Percentiles rank a stretch among this genome's conserved stretches.
Conservation (phyloP, 2,329 filamentous ascomycete genomes). For the Exophiala phaeomuriformis region DNA sequence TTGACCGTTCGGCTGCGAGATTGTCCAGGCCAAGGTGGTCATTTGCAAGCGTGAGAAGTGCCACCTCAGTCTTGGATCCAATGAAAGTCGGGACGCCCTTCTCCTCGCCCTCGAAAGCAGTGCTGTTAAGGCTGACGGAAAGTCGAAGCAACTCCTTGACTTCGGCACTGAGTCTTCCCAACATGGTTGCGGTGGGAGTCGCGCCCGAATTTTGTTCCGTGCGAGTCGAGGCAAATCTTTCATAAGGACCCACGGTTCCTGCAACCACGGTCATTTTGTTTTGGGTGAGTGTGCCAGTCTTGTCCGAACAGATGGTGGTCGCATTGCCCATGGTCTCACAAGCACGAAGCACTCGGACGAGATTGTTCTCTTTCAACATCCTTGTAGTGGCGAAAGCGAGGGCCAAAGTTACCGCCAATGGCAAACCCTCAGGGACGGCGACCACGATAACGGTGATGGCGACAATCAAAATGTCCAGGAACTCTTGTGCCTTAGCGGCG, state of each 20-base stretch:
- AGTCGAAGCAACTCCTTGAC: conserved; percentile 35
- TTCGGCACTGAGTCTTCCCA: conserved; percentile 29
- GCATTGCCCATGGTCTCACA: conserved; percentile 79
- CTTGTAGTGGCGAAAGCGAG: conserved; percentile 69
- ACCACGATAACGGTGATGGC: conserved; percentile 75
- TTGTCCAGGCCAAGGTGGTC: conserved; percentile 59
- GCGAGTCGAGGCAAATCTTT: conserved; percentile 40
- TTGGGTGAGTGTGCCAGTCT: conserved; percentile 67
- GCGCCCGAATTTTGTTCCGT: conserved; percentile 11
- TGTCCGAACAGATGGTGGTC: conserved; percentile 72
- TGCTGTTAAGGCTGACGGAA: conserved; percentile 50
- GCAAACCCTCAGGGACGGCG: conserved; percentile 69
- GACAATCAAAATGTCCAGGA: conserved; percentile 68
- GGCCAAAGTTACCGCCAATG: conserved; percentile 68
- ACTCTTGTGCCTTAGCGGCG: conserved; percentile 69
- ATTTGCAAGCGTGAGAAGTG: conserved; percentile 61
- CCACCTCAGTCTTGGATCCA: conserved; percentile 71
- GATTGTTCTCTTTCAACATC: conserved; percentile 70
- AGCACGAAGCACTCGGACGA: conserved; percentile 67
- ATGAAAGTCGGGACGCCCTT: conserved; percentile 61
- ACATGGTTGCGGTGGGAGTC: conserved; percentile 15
- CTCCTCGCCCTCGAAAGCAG: conserved; percentile 68
- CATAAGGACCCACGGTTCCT: conserved; percentile 56
- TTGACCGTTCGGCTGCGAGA: conserved; percentile 55
- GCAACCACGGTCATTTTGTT: conserved; percentile 73